Conservation (phyloP, 164 flowering plant genomes). For the Cinnamomum micranthum region DNA sequence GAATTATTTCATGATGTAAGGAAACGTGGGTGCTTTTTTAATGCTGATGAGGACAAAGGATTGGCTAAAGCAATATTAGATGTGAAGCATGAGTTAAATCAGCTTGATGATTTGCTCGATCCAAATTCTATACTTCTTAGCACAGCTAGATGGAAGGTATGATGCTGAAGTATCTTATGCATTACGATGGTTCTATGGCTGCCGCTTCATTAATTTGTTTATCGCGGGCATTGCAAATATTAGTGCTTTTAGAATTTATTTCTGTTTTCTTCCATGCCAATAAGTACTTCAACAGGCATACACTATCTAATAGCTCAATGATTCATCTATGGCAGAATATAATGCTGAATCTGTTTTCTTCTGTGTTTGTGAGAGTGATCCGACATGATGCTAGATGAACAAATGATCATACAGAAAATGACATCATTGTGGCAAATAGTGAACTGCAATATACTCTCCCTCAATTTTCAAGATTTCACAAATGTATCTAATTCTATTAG, state of each 20-base stretch:
- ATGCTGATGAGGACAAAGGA: conserved; percentile 20
- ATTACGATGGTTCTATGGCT: not conserved
- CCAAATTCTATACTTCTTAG: conserved; percentile 47
- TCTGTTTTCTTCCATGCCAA: not conserved
- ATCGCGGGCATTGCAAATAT: too few relatives aligned
- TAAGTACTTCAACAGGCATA: too few relatives aligned
- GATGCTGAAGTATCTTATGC: not conserved
- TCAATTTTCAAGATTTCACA: not conserved
- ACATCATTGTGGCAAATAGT: not conserved
- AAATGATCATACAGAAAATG: not conserved
- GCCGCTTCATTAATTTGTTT: not conserved
- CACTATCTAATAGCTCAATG: too few relatives aligned
- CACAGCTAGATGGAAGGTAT: conserved; percentile 72
- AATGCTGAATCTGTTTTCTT: not conserved
- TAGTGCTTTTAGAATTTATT: not conserved
- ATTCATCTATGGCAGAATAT: too few relatives aligned
- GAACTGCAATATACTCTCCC: not conserved
- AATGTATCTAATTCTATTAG: not conserved
- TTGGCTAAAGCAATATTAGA: conserved; percentile 33
- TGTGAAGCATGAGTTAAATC: conserved; percentile 56
- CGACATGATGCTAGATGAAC: not conserved
- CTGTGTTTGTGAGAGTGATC: not conserved
- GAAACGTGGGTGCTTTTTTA: conserved; percentile 15
- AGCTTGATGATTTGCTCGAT: conserved; percentile 62
- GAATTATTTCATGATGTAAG: conserved; percentile 21